phyloP scores from a whole-genome alignment of 495 filamentous ascomycete species.

The Podospora conica region DNA sequence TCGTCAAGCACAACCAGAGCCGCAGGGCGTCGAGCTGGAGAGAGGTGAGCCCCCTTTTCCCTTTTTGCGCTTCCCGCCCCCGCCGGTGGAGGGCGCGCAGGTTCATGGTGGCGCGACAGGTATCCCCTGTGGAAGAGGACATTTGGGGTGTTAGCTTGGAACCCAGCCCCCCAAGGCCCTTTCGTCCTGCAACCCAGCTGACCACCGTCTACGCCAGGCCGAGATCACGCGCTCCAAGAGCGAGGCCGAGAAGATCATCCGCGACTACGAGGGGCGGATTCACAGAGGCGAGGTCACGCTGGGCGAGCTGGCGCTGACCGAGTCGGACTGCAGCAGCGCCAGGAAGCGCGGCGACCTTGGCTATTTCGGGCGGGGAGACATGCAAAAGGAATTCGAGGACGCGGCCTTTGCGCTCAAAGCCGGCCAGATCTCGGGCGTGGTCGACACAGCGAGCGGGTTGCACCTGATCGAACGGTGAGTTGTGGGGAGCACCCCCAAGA shows the following conservation, averaged over 20 bases:
- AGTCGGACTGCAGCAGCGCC: constrained; percentile 92
- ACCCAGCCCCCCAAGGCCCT: neutral
- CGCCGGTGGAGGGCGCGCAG: neutral
- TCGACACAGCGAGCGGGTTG: constrained; percentile 89
- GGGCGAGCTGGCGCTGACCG: constrained; percentile 74
- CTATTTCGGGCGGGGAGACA: constrained; percentile 87
- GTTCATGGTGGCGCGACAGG: neutral
- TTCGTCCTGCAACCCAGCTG: neutral
- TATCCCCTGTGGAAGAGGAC: neutral
- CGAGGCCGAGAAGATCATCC: constrained; percentile 73
- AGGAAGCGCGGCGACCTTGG: constrained; percentile 92
- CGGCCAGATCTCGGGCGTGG: constrained; percentile 75
- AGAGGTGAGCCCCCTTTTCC: constrained; percentile 42
- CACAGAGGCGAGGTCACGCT: constrained; percentile 57
- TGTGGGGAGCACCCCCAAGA: neutral
- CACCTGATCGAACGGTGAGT: constrained; percentile 92
- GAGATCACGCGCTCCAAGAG: constrained; percentile 83
- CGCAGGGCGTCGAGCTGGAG: constrained; percentile 87
- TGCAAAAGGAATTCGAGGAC: constrained; percentile 99
- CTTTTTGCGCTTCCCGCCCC: neutral
- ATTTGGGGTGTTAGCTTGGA: neutral
- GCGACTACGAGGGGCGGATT: constrained; percentile 67
- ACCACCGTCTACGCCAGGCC: constrained; percentile 33
- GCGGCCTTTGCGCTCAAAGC: constrained; percentile 81
- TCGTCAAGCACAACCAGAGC: constrained; percentile 88